phyloP scores from a whole-genome alignment of 148 eudicot species.

The Amaranthus palmeri region DNA sequence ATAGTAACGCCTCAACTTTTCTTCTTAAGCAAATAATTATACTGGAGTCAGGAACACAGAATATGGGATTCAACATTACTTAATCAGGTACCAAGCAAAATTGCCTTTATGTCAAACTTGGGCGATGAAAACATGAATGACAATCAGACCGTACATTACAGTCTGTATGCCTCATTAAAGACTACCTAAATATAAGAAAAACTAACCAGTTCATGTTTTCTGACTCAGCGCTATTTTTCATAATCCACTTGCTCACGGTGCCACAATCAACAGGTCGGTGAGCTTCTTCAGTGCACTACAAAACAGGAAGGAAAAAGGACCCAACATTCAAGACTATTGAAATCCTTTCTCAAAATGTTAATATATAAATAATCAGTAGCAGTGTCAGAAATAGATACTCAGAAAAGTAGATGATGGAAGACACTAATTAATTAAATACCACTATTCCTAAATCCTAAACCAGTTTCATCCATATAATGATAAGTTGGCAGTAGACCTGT shows the following conservation, averaged over 20 bases:
- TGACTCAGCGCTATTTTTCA: conserved; percentile 85
- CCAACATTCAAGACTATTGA: neutral
- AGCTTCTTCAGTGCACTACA: conserved; percentile 87
- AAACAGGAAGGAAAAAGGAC: conserved; percentile 5
- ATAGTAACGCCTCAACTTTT: neutral
- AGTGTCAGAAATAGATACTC: neutral
- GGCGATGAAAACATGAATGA: neutral
- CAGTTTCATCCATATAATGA: neutral
- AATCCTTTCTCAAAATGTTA: neutral
- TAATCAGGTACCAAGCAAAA: neutral
- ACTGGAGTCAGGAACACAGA: too few species aligned
- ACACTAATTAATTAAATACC: neutral
- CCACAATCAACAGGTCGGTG: conserved; percentile 91
- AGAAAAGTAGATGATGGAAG: neutral
- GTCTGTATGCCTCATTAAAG: neutral
- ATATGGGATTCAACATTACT: neutral
- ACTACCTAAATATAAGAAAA: neutral
- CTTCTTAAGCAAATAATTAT: neutral
- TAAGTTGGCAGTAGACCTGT: too few species aligned
- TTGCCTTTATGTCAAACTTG: neutral
- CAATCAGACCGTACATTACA: neutral
- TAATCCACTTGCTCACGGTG: conserved; percentile 79
- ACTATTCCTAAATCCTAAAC: neutral
- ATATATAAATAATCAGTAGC: neutral
- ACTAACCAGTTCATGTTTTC: conserved; percentile 72